Base-by-base conservation (phyloP, 2,329 filamentous ascomycete species). In the Emydomyces testavorans region DNA sequence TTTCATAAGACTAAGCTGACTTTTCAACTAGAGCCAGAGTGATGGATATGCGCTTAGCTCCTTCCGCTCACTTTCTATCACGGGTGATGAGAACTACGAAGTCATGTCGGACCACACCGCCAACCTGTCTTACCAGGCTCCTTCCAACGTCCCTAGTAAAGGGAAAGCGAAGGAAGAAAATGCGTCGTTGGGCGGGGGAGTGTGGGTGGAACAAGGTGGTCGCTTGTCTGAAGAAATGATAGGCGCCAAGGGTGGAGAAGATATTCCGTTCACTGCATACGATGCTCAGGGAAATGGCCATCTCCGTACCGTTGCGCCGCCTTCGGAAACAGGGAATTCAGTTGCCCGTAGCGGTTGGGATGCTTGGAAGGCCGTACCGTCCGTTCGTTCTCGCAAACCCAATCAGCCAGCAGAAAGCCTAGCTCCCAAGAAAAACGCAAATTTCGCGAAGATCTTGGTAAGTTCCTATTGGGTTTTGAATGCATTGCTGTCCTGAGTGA, bases 401-500 rank as follows among this genome's bases (percentile, higher is more conserved):
- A 24, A 13, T 20, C 44, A 44, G n/a, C 6, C 6, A 46, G 10
- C 21, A 4, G 16, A 2, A 29, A 13, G 13, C 20, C 38, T 24
- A 28, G 16, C 34, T 24, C 2, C 38, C 51, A 54, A 38, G 47
- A 46, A 15, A 29, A 46, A n/a, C 50, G 52, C 15, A 46, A 50
- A 20, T 4, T 62, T 62, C 31, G 58, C 57, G 1, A 61, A 58
- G 36, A 49, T 62, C n/a, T 38, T 48, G 8, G 57, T 57, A 46
- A 46, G 53, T 52, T 23, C 6, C 11, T 18, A 13, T 24, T 13
- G 2, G 6, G 4, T 23, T 3, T 16, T 26, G 6, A 10, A 11
- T 8, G 6, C 35, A 4, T 18, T 20, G 11, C 23, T 21, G 2
- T 20, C 10, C 13, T n/a, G 8, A 10, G 2, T 7, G 8, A 4